Evolutionary conservation across 2,329 filamentous ascomycete species (phyloP).

Genomic region (Aulographum hederae): DNA sequence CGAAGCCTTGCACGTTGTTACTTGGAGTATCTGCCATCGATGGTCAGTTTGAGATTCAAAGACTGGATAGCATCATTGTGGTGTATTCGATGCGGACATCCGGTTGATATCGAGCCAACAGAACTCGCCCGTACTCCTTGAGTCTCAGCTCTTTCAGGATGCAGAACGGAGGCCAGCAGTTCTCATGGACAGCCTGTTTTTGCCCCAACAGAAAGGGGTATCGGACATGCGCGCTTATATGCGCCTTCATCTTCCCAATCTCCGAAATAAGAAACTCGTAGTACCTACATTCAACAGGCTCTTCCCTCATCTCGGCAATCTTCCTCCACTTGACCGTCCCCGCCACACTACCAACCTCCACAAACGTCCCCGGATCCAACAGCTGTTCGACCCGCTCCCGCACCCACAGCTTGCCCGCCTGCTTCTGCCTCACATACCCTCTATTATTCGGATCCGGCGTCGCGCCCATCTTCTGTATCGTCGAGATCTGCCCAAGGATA

Average conservation of each 20-base stretch:
- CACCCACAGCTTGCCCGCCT: slow-evolving; percentile 47
- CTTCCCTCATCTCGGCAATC: slow-evolving; percentile 23
- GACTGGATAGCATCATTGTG: not conserved
- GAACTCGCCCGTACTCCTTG: too few species aligned
- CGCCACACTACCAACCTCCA: slow-evolving; percentile 41
- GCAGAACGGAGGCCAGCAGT: too few species aligned
- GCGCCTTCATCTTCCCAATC: too few species aligned
- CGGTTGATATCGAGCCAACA: too few species aligned
- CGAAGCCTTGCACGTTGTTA: slow-evolving; percentile 43
- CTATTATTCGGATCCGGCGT: slow-evolving; percentile 34
- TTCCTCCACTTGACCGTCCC: slow-evolving; percentile 41
- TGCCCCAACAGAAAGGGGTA: too few species aligned
- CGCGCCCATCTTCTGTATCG: slow-evolving; percentile 31
- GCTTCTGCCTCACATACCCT: slow-evolving; percentile 44
- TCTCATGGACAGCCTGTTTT: too few species aligned
- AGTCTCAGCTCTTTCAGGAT: too few species aligned
- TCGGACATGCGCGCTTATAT: too few species aligned
- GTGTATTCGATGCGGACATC: too few species aligned
- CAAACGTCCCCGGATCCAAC: slow-evolving; percentile 36
- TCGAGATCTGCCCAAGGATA: slow-evolving; percentile 36
- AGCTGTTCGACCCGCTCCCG: slow-evolving; percentile 40
- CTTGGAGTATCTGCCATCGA: slow-evolving; percentile 22
- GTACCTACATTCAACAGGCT: slow-evolving; percentile 27
- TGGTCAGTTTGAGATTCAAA: not conserved
- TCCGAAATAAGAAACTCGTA: not conserved